A percentile compares a stretch with the other conserved stretches of the same genome.
These are phyloP conservation scores for Coemansia sp. DNA, from an alignment of 192 early-diverging fungal genomes.

Conservation along the genomic window DNA sequence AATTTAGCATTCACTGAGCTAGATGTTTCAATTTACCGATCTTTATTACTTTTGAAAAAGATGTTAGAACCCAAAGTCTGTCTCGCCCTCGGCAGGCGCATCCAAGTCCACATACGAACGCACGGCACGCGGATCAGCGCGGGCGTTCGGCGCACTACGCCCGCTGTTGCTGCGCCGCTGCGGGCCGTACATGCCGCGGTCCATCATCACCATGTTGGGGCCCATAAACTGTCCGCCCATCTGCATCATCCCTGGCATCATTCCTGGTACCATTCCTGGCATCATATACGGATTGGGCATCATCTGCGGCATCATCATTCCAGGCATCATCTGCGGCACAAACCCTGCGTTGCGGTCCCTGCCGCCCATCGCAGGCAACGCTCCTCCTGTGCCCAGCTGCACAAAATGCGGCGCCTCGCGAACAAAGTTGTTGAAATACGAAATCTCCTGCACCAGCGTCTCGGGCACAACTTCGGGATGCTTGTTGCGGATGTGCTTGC, in stretches of 20 bases:
- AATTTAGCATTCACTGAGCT: too few relatives aligned
- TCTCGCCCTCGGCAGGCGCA: conserved; percentile 75
- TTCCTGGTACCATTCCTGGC: conserved; percentile 44
- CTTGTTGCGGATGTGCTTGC: conserved; percentile 90
- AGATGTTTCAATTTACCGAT: too few relatives aligned
- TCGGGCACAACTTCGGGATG: conserved; percentile 70
- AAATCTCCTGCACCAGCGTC: conserved; percentile 63
- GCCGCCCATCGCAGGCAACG: conserved; percentile 21
- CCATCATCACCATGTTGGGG: conserved; percentile 46
- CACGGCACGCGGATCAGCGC: conserved; percentile 70
- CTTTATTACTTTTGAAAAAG: background rate
- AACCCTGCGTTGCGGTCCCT: conserved; percentile 26
- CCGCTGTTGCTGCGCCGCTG: conserved; percentile 21
- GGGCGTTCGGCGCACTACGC: conserved; percentile 13
- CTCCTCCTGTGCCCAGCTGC: conserved; percentile 46
- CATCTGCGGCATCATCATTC: conserved; percentile 56
- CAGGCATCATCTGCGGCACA: conserved; percentile 51
- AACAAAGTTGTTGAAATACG: conserved; percentile 87
- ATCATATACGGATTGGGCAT: conserved; percentile 49
- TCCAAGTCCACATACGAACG: conserved; percentile 88
- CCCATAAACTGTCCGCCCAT: conserved; percentile 54
- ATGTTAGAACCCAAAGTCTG: conserved; percentile 58
- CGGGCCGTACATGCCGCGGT: conserved; percentile 39
- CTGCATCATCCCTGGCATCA: conserved; percentile 50
- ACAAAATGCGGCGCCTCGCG: conserved; percentile 79